phyloP scores from a whole-genome alignment of 75 land plant genomes.

The Pinus tabuliformis region DNA sequence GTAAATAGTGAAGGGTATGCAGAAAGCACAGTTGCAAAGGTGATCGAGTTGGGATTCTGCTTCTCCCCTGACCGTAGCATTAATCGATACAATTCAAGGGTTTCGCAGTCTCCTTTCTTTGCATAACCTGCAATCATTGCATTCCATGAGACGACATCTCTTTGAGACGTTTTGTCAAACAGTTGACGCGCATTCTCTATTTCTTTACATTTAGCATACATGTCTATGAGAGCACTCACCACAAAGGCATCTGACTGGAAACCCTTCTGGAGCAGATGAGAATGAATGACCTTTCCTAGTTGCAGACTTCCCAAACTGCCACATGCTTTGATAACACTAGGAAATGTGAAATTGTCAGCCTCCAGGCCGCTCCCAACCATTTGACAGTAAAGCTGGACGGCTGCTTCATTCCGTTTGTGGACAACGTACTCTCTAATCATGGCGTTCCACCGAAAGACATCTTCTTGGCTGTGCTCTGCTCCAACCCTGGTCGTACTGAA shows the following conservation, averaged over 20 bases:
- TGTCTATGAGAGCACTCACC: conserved; percentile 17
- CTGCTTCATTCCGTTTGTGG: not conserved
- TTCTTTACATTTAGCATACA: conserved; percentile 16
- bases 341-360: not conserved
- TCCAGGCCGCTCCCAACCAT: not conserved
- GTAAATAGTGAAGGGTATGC: too few relatives aligned
- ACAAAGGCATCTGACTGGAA: conserved; percentile 7
- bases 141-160: conserved; percentile 19
- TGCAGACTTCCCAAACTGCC: not conserved
- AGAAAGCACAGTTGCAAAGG: too few relatives aligned
- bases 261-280: not conserved
- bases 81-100: too few relatives aligned
- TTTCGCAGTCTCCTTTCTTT: not conserved
- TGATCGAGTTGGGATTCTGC: too few relatives aligned
- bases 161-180: conserved; percentile 12
- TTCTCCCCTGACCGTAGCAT: too few relatives aligned
- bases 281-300: conserved; percentile 11
- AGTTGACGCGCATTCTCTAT: conserved; percentile 17
- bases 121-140: conserved; percentile 22
- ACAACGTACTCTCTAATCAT: conserved; percentile 9
- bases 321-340: conserved; percentile 1
- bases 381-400: not conserved
- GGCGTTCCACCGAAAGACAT: conserved; percentile 2
- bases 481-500: too few relatives aligned
- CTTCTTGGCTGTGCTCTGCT: not conserved